Evolutionary conservation across 129 eudicot species (phyloP).

Genomic region (Saposhnikovia divaricata): DNA sequence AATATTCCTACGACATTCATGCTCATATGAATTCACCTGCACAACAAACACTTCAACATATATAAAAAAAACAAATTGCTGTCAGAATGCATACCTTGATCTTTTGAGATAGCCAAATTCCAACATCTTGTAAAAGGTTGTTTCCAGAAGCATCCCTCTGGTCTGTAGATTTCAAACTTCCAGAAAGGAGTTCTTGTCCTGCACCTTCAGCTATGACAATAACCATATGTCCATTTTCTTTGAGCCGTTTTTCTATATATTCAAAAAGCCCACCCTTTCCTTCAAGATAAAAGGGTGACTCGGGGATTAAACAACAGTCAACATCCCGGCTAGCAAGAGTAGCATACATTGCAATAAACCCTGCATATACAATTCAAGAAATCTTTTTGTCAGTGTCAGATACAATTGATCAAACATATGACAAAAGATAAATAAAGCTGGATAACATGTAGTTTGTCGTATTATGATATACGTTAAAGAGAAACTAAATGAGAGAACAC

Average conservation of each 20-base stretch:
- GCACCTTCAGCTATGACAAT: slow-evolving; percentile 98
- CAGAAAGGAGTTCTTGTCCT: slow-evolving; percentile 66
- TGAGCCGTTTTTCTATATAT: slow-evolving; percentile 64
- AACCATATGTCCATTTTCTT: slow-evolving; percentile 92
- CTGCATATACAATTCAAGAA: slow-evolving; percentile 30
- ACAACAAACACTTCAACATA: background rate
- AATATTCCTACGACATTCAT: background rate
- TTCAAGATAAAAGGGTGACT: slow-evolving; percentile 93
- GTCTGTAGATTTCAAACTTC: slow-evolving; percentile 27
- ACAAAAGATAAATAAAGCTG: too few relatives aligned
- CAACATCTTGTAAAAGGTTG: slow-evolving; percentile 68
- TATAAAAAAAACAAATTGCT: background rate
- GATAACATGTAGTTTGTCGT: too few relatives aligned
- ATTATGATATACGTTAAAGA: too few relatives aligned
- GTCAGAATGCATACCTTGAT: slow-evolving; percentile 47
- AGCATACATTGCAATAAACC: slow-evolving; percentile 97
- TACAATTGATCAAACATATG: background rate
- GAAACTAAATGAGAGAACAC: too few relatives aligned
- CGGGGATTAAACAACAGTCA: slow-evolving; percentile 94
- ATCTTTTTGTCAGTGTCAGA: background rate
- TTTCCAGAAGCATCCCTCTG: slow-evolving; percentile 74
- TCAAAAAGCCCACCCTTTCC: slow-evolving; percentile 92
- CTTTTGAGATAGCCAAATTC: slow-evolving; percentile 77
- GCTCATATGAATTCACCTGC: background rate
- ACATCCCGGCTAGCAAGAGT: slow-evolving; percentile 97